Evolutionary conservation across 768 basidiomycete species (phyloP).

Genomic region (Russula sp.): DNA sequence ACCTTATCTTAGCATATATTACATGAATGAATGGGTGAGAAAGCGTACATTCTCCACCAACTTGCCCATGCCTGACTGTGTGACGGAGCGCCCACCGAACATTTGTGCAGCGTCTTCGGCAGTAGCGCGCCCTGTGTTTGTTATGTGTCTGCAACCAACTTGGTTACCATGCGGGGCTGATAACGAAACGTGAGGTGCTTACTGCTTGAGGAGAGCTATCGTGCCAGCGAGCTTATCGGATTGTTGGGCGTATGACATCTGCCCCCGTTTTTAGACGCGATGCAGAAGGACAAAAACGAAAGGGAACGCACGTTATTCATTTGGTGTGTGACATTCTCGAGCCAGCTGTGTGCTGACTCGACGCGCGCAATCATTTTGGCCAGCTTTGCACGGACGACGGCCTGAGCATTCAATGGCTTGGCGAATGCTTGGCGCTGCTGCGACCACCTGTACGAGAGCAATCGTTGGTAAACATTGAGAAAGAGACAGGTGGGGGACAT

Average conservation of each 20-base stretch:
- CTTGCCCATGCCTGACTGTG: constrained; percentile 81
- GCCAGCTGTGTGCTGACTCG: constrained; percentile 81
- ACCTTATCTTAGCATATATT: not conserved
- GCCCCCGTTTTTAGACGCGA: constrained; percentile 17
- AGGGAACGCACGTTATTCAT: constrained; percentile 67
- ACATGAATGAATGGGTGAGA: not conserved
- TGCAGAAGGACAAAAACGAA: not conserved
- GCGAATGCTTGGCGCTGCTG: constrained; percentile 87
- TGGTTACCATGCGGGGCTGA: constrained; percentile 7
- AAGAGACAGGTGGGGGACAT: constrained; percentile 16
- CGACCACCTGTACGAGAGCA: constrained; percentile 54
- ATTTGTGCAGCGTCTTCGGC: constrained; percentile 76
- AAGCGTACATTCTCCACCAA: constrained; percentile 61
- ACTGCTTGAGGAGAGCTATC: constrained; percentile 88
- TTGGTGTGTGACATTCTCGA: constrained; percentile 84
- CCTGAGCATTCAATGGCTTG: constrained; percentile 71
- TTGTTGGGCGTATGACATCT: constrained; percentile 86
- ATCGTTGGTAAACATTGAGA: not conserved
- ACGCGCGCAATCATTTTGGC: constrained; percentile 86
- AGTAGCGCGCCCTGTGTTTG: constrained; percentile 55
- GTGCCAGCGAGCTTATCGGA: constrained; percentile 82
- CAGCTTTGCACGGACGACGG: constrained; percentile 85
- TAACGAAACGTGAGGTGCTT: constrained; percentile 24
- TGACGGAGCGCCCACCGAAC: constrained; percentile 86
- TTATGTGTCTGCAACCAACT: constrained; percentile 46